Percentiles rank a stretch among this genome's conserved stretches.
phyloP scores from a whole-genome alignment of 2,329 filamentous ascomycete genomes.

The Aspergillus proliferans region DNA sequence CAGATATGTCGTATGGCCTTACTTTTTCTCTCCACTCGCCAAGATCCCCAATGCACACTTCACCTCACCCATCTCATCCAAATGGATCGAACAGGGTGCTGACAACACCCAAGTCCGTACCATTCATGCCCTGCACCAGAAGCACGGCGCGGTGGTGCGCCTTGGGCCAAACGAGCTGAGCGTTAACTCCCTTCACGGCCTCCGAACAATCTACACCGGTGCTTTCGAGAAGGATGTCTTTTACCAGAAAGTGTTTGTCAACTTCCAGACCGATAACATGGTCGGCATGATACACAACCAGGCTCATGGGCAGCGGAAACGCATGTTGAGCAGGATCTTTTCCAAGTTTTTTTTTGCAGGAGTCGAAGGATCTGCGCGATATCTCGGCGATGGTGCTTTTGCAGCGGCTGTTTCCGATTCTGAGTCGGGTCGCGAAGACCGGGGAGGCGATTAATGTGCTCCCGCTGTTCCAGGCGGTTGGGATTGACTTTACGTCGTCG shows the following conservation, averaged over 20 bases:
- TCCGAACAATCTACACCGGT: constrained; percentile 57
- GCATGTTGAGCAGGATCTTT: constrained; percentile 68
- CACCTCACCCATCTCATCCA: constrained; percentile 50
- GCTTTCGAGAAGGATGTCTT: constrained; percentile 63
- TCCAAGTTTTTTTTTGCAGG: constrained; percentile 64
- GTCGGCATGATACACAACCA: constrained; percentile 57
- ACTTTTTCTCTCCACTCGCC: constrained; percentile 52
- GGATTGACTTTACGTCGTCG: constrained; percentile 66
- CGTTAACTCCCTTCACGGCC: constrained; percentile 55
- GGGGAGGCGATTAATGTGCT: constrained; percentile 44
- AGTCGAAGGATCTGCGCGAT: constrained; percentile 47
- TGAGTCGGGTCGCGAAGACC: constrained; percentile 21
- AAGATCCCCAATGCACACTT: constrained; percentile 60
- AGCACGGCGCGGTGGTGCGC: constrained; percentile 53
- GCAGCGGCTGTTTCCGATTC: constrained; percentile 51
- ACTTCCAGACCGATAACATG: constrained; percentile 57
- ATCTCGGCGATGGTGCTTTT: constrained; percentile 53
- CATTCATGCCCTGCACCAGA: constrained; percentile 50
- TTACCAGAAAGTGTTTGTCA: constrained; percentile 60
- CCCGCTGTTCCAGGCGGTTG: constrained; percentile 56
- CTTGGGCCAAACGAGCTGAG: constrained; percentile 60
- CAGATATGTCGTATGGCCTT: constrained; percentile 19
- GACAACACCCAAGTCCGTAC: constrained; percentile 56
- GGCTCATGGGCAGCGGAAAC: constrained; percentile 60
- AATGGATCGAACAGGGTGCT: constrained; percentile 53